These are phyloP conservation scores for Globisporangium radiosum DNA, from an alignment of 352 stramenopile species.

Conservation along the genomic window DNA sequence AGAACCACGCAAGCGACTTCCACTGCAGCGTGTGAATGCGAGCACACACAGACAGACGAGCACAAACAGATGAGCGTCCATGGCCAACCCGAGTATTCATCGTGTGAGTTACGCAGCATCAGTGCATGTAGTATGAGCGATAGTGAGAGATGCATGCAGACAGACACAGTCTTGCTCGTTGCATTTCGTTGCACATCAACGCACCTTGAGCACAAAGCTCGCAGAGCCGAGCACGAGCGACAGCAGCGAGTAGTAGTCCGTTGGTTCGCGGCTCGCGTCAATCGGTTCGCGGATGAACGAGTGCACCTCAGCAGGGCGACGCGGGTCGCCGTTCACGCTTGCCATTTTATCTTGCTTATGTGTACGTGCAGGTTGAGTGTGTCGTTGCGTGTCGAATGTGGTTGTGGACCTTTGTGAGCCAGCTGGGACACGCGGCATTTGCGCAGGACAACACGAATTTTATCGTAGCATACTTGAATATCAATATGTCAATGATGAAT, in stretches of 20 bases:
- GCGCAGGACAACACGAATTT: no score
- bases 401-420: no score
- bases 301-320: slow-evolving; percentile 54
- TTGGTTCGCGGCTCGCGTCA: slow-evolving; percentile 25
- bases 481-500: no score
- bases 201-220: slow-evolving; percentile 63
- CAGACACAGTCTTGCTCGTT: neutral
- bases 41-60: neutral
- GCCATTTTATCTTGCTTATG: neutral
- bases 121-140: neutral
- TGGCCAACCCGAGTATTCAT: no score
- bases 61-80: no score
- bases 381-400: no score
- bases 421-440: no score
- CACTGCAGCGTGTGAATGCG: slow-evolving; percentile 20
- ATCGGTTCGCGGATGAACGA: slow-evolving; percentile 58
- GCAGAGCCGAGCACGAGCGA: slow-evolving; percentile 52
- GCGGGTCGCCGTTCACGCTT: slow-evolving; percentile 36
- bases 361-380: no score
- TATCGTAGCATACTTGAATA: no score
- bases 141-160: neutral
- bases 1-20: slow-evolving; percentile 60
- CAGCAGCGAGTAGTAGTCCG: slow-evolving; percentile 62
- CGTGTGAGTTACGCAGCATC: no score
- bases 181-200: neutral